phyloP scores from a whole-genome alignment of 2,329 filamentous ascomycete genomes.

The Exophiala phaeomuriformis region DNA sequence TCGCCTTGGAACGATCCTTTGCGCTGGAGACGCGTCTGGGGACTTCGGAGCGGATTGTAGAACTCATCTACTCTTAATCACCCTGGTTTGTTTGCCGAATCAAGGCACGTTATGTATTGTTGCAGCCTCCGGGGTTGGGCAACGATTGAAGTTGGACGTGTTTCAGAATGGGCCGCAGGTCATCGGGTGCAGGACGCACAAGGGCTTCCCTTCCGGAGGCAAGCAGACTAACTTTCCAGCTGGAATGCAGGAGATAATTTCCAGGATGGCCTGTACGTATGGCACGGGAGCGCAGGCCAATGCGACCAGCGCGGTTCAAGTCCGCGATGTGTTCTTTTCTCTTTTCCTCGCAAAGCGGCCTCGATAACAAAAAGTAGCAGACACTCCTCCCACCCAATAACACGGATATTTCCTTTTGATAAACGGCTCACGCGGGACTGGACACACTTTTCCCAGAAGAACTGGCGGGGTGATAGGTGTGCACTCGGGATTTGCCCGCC shows the following conservation, averaged over 20 bases:
- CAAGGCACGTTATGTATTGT: constrained; percentile 2
- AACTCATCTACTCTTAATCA: constrained; percentile 24
- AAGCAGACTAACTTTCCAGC: constrained; percentile 11
- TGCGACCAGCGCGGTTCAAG: constrained; percentile 19
- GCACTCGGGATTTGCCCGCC: neutral
- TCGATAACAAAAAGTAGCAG: constrained; percentile 8
- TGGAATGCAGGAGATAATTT: constrained; percentile 4
- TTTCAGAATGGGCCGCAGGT: constrained; percentile 22
- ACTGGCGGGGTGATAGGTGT: constrained; percentile 16
- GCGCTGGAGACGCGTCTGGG: constrained; percentile 25
- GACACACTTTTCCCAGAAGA: constrained; percentile 3
- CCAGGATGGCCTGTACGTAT: constrained; percentile 6
- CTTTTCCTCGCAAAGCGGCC: neutral
- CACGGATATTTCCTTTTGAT: constrained; percentile 6
- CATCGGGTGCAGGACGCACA: constrained; percentile 12
- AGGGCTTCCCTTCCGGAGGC: constrained; percentile 4
- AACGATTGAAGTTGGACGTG: constrained; percentile 16
- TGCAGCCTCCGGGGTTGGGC: constrained; percentile 11
- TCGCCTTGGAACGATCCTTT: constrained; percentile 22
- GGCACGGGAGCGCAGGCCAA: constrained; percentile 2
- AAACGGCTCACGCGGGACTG: constrained; percentile 2
- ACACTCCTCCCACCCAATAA: constrained; percentile 12
- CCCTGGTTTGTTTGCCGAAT: neutral
- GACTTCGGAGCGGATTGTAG: constrained; percentile 24
- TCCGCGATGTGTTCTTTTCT: neutral